phyloP scores from a whole-genome alignment of 2,329 filamentous ascomycete genomes.

The Incumbomyces delicatus region DNA sequence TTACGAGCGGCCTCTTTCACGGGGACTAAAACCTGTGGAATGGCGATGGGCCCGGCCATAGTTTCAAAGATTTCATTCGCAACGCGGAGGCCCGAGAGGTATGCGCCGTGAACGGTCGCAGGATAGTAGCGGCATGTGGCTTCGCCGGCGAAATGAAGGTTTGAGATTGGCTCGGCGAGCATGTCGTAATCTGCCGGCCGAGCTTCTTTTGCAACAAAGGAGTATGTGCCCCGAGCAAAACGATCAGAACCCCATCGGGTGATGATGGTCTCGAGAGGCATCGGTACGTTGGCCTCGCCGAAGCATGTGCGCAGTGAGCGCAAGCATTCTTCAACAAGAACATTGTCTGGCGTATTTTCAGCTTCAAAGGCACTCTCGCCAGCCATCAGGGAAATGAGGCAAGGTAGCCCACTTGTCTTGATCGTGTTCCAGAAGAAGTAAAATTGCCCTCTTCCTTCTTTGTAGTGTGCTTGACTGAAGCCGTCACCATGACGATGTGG shows the following conservation, averaged over 20 bases:
- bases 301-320: constrained; percentile 70
- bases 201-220: constrained; percentile 77
- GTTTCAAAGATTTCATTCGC: constrained; percentile 76
- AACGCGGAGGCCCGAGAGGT: constrained; percentile 81
- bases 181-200: constrained; percentile 79
- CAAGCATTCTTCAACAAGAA: constrained; percentile 71
- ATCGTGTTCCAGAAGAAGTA: constrained; percentile 98
- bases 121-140: constrained; percentile 94
- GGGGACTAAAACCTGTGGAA: constrained; percentile 65
- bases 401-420: constrained; percentile 77
- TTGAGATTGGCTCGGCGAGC: constrained; percentile 77
- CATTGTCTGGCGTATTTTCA: constrained; percentile 64
- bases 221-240: constrained; percentile 92
- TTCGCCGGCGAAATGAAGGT: constrained; percentile 90
- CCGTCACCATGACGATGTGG: constrained; percentile 56
- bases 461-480: constrained; percentile 69
- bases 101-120: constrained; percentile 93
- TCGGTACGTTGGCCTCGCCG: constrained; percentile 52
- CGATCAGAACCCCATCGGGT: constrained; percentile 87
- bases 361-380: constrained; percentile 87
- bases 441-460: constrained; percentile 71
- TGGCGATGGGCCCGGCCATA: constrained; percentile 69
- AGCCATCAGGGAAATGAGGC: constrained; percentile 87
- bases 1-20: constrained; percentile 43
- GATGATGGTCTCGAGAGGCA: constrained; percentile 74